phyloP scores from a whole-genome alignment of 2,329 filamentous ascomycete genomes.

The Botrytis hyacinthi region DNA sequence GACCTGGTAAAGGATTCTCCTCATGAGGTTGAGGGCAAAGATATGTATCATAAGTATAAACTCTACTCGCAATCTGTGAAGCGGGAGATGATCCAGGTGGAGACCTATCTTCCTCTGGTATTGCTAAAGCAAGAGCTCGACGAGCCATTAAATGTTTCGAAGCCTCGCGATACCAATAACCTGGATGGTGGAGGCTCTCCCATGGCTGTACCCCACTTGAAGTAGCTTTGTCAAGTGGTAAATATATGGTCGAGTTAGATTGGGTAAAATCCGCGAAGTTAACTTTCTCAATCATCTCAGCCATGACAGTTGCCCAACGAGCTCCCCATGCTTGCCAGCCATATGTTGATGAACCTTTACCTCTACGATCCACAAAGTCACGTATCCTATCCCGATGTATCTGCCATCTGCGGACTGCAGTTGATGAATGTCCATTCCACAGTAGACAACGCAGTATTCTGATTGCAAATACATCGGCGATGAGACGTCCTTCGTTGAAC shows the following conservation, averaged over 20 bases:
- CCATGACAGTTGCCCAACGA: conserved; percentile 64
- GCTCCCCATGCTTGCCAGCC: conserved; percentile 94
- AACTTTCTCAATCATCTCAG: conserved; percentile 55
- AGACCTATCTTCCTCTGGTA: conserved; percentile 58
- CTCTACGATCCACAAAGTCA: conserved; percentile 77
- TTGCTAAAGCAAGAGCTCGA: conserved; percentile 52
- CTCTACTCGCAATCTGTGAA: conserved; percentile 48
- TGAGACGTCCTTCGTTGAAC: conserved; percentile 88
- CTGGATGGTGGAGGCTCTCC: conserved; percentile 63
- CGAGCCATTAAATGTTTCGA: conserved; percentile 56
- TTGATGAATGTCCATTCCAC: conserved; percentile 74
- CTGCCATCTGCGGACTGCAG: conserved; percentile 78
- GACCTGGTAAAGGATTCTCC: conserved; percentile 53
- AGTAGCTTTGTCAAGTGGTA: conserved; percentile 58
- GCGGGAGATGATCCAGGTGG: conserved; percentile 50
- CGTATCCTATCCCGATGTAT: conserved; percentile 70
- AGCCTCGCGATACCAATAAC: conserved; percentile 65
- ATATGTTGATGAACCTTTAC: conserved; percentile 83
- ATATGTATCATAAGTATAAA: conserved; percentile 63
- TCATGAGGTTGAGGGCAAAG: conserved; percentile 63
- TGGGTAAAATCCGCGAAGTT: conserved; percentile 51
- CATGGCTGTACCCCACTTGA: conserved; percentile 56
- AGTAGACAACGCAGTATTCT: conserved; percentile 79
- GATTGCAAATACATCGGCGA: conserved; percentile 79
- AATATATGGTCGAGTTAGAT: conserved; percentile 47